Conservation (phyloP, 116 monocot genomes). For the Thalassia testudinum region DNA sequence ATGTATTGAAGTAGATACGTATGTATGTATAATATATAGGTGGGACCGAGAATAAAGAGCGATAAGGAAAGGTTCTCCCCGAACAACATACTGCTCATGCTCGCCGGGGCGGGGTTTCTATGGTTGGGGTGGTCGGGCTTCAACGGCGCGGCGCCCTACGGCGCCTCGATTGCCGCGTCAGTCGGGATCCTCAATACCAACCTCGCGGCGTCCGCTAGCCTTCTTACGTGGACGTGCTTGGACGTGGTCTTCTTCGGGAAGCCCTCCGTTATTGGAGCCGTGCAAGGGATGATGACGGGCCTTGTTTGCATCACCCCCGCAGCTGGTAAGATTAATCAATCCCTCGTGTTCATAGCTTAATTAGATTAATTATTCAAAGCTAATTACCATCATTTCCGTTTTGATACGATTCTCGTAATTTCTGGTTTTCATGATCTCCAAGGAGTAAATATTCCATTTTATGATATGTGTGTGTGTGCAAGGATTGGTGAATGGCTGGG, state of each 20-base stretch:
- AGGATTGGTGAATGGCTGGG: constrained; percentile 27
- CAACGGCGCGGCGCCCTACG: constrained; percentile 27
- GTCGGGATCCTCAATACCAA: constrained; percentile 37
- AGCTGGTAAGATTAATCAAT: constrained; percentile 28
- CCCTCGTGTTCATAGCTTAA: too few relatives aligned
- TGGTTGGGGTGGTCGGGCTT: constrained; percentile 47
- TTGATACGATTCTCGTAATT: too few relatives aligned
- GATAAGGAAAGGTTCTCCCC: constrained; percentile 15
- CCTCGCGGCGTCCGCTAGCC: constrained; percentile 31
- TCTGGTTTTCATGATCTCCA: too few relatives aligned
- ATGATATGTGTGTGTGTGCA: constrained; percentile 1
- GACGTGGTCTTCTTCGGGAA: constrained; percentile 44
- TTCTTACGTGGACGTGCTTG: constrained; percentile 44
- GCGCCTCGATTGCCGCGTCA: constrained; percentile 18
- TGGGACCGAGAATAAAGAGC: constrained; percentile 9
- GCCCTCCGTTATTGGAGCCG: constrained; percentile 56
- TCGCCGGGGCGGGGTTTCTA: constrained; percentile 13
- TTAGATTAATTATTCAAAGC: too few relatives aligned
- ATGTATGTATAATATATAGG: neutral
- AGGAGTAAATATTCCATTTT: neutral
- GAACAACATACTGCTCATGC: constrained; percentile 20
- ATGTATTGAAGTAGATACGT: constrained; percentile 7
- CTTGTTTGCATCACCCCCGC: constrained; percentile 62
- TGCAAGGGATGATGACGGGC: constrained; percentile 71
- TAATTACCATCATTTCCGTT: too few relatives aligned